A percentile compares a stretch with the other conserved stretches of the same genome.
These are phyloP conservation scores for Peltaster fructicola DNA, from an alignment of 2,329 filamentous ascomycete species.

Conservation along the genomic window DNA sequence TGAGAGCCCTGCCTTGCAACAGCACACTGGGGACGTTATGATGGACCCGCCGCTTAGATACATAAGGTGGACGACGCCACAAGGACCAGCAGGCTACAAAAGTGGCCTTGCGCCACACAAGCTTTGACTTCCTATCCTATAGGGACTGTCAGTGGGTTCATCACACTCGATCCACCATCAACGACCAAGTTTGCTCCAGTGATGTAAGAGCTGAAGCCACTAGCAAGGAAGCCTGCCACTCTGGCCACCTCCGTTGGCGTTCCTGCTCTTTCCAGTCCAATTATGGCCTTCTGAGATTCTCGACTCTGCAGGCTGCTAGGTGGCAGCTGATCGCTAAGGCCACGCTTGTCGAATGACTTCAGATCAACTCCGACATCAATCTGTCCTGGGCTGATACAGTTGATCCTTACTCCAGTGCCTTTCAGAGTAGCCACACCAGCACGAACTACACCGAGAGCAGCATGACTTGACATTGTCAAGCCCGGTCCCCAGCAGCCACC, in stretches of 20 bases:
- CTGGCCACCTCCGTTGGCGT: constrained; percentile 40
- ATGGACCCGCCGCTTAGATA: no score
- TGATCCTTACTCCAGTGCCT: constrained; percentile 41
- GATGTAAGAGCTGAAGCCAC: constrained; percentile 44
- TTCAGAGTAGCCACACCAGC: constrained; percentile 40
- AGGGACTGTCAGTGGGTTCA: constrained; percentile 19
- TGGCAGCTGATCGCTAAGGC: constrained; percentile 37
- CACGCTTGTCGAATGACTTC: constrained; percentile 32
- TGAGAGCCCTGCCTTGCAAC: no score
- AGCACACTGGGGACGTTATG: no score
- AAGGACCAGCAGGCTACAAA: no score
- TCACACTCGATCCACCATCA: constrained; percentile 36
- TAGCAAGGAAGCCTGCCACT: constrained; percentile 44
- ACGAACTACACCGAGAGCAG: constrained; percentile 42
- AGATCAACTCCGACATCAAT: constrained; percentile 31
- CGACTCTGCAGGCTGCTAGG: constrained; percentile 35
- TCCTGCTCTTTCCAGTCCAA: constrained; percentile 42
- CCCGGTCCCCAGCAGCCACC: constrained; percentile 42
- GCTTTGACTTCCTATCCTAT: no score
- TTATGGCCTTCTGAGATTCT: constrained; percentile 31
- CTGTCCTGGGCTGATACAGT: constrained; percentile 32
- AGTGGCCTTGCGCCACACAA: no score
- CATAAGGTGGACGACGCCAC: no score
- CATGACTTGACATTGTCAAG: constrained; percentile 44
- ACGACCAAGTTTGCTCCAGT: constrained; percentile 45